Percentiles rank a stretch among this genome's conserved stretches.
phyloP scores from a whole-genome alignment of 345 rosid species.

The Psidium guajava region DNA sequence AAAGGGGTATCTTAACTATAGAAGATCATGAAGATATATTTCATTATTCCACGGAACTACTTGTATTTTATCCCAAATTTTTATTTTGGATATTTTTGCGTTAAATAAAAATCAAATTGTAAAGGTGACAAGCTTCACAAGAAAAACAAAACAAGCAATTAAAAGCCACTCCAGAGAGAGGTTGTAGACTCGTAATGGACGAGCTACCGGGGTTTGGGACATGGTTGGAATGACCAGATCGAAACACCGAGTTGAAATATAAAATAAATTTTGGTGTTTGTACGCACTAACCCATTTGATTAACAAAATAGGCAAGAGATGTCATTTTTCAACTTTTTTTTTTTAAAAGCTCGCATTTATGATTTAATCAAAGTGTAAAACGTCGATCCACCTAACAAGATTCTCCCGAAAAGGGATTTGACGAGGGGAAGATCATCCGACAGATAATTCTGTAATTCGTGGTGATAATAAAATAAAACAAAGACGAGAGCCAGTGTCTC shows the following conservation, averaged over 20 bases:
- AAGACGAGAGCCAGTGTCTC: too few species aligned
- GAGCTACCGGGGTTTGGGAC: neutral
- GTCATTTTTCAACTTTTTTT: neutral
- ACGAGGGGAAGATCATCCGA: too few species aligned
- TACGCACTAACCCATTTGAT: neutral
- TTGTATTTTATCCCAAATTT: neutral
- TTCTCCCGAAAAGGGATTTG: too few species aligned
- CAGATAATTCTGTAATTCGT: too few species aligned
- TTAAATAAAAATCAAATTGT: neutral
- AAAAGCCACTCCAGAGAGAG: neutral
- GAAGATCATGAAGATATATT: neutral
- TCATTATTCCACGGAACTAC: neutral
- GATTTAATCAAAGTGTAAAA: neutral
- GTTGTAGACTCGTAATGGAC: neutral
- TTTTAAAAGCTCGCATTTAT: neutral
- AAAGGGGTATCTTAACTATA: neutral
- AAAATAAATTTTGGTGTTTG: neutral
- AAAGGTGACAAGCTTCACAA: too few species aligned
- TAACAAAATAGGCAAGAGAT: neutral
- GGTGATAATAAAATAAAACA: too few species aligned
- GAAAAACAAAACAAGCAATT: neutral
- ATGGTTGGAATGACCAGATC: neutral
- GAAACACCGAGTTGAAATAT: neutral
- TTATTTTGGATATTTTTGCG: neutral
- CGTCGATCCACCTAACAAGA: neutral